Conservation (phyloP, 345 rosid species). For the Durio zibethinus region DNA sequence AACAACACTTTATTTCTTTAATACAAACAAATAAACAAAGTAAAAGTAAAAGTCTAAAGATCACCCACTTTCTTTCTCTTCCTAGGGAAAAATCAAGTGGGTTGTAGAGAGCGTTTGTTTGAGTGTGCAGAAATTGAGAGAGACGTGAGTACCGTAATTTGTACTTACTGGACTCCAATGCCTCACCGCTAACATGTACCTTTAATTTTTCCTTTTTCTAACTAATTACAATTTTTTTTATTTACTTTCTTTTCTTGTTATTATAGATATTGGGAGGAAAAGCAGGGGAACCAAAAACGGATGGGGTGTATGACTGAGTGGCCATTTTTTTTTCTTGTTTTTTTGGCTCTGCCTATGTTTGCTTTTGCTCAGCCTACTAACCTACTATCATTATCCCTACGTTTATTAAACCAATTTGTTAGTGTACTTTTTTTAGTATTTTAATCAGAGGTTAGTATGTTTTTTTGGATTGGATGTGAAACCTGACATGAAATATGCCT, state of each 20-base stretch:
- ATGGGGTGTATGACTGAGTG: background rate
- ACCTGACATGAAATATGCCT: slow-evolving; percentile 7
- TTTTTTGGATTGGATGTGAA: slow-evolving; percentile 8
- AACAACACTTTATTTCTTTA: background rate
- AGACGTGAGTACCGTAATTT: background rate
- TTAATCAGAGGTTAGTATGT: background rate
- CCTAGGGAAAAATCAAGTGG: background rate
- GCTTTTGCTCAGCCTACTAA: background rate
- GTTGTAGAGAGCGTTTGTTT: background rate
- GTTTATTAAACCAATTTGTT: background rate
- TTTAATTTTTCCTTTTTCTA: background rate
- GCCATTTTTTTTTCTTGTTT: background rate
- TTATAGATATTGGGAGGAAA: slow-evolving; percentile 5
- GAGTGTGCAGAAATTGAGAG: slow-evolving; percentile 9
- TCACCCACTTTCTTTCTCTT: background rate
- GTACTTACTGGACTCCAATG: slow-evolving; percentile 3
- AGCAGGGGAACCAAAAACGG: background rate
- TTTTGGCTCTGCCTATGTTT: background rate
- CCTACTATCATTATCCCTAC: slow-evolving; percentile 2
- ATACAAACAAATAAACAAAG: background rate
- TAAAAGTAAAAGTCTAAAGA: background rate
- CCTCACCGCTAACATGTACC: background rate
- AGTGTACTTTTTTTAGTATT: background rate
- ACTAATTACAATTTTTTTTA: too few relatives aligned
- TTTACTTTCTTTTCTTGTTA: background rate